Evolutionary conservation across 1,284 basidiomycete species (phyloP).

Genomic region (Porodaedalea pini): DNA sequence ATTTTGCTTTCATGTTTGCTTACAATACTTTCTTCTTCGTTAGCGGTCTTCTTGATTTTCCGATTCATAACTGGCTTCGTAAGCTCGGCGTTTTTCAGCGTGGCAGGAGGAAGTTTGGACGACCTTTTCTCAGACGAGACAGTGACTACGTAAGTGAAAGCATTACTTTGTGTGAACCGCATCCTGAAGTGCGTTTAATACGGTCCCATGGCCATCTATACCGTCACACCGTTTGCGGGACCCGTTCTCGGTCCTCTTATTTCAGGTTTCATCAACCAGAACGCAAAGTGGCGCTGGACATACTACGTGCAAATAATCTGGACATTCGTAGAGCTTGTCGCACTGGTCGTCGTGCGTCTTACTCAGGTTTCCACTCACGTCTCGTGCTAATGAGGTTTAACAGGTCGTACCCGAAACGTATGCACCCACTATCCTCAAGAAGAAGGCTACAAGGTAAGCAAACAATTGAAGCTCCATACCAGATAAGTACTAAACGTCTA

Average conservation of each 20-base stretch:
- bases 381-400: background rate
- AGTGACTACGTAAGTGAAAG: slow-evolving; percentile 57
- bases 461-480: background rate
- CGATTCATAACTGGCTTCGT: slow-evolving; percentile 69
- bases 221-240: slow-evolving; percentile 68
- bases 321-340: slow-evolving; percentile 46
- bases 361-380: background rate
- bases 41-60: slow-evolving; percentile 61
- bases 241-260: slow-evolving; percentile 67
- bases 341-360: slow-evolving; percentile 46
- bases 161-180: too few species aligned
- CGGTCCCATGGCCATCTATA: slow-evolving; percentile 78
- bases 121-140: slow-evolving; percentile 59
- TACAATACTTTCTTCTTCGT: slow-evolving; percentile 17
- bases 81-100: slow-evolving; percentile 73
- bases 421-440: slow-evolving; percentile 56
- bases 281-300: slow-evolving; percentile 75
- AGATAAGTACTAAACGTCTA: background rate
- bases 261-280: slow-evolving; percentile 48
- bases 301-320: slow-evolving; percentile 68
- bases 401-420: slow-evolving; percentile 76
- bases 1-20: slow-evolving; percentile 29
- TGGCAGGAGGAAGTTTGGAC: too few species aligned
- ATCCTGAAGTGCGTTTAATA: too few species aligned
- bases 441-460: slow-evolving; percentile 43